A percentile compares a stretch with the other conserved stretches of the same genome.
Evolutionary conservation across 1,284 basidiomycete genomes (phyloP).

Genomic region (Cryptococcus maquisensis): DNA sequence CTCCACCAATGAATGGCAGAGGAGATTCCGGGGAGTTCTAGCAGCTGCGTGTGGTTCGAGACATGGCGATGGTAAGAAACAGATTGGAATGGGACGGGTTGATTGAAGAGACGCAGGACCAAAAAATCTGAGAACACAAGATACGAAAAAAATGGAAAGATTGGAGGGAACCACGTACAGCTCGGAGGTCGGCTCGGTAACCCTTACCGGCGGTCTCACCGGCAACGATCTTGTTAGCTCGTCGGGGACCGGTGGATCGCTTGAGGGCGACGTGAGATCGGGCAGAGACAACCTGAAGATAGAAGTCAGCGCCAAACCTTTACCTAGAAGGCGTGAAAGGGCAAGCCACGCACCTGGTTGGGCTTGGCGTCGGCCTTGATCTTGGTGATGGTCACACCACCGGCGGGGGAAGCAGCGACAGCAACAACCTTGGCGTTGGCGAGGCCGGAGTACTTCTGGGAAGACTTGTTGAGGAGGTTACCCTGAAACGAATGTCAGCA

Average conservation of each 20-base stretch:
- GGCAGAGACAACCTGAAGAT: slow-evolving; percentile 36
- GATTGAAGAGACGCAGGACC: slow-evolving; percentile 3
- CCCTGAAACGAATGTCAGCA: slow-evolving; percentile 56
- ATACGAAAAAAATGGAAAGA: slow-evolving; percentile 6
- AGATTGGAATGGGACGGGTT: too few relatives aligned
- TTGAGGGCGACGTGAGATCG: slow-evolving; percentile 57
- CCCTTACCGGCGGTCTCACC: slow-evolving; percentile 62
- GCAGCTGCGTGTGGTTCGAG: slow-evolving; percentile 28
- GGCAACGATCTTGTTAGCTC: slow-evolving; percentile 67
- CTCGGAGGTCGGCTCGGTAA: slow-evolving; percentile 77
- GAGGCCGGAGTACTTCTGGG: slow-evolving; percentile 82
- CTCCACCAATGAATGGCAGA: background rate
- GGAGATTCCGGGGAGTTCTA: slow-evolving; percentile 40
- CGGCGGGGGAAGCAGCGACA: slow-evolving; percentile 59
- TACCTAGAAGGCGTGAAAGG: background rate
- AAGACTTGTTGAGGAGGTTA: slow-evolving; percentile 80
- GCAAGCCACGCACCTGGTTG: slow-evolving; percentile 41
- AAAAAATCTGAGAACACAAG: slow-evolving; percentile 12
- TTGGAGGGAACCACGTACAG: slow-evolving; percentile 58
- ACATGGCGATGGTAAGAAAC: slow-evolving; percentile 17
- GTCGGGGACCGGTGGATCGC: slow-evolving; percentile 67
- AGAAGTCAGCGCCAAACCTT: background rate
- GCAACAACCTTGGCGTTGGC: slow-evolving; percentile 76
- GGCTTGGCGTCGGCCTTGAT: slow-evolving; percentile 65
- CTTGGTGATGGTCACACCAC: slow-evolving; percentile 61